phyloP scores from a whole-genome alignment of 768 basidiomycete species.

The Psilocybe tampanensis region DNA sequence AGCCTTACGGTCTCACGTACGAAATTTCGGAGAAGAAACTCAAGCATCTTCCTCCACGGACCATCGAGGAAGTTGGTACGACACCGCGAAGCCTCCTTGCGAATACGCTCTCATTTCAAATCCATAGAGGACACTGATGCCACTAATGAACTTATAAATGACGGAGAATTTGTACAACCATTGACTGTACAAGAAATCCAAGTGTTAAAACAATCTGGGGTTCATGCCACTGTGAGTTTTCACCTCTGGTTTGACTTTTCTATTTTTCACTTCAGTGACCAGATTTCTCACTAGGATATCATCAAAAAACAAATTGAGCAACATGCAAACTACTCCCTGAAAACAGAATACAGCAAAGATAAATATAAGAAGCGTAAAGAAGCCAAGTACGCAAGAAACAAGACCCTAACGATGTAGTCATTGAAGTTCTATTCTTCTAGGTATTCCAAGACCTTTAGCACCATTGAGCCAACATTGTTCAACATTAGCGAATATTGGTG shows the following conservation, averaged over 20 bases:
- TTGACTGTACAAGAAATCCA: conserved; percentile 85
- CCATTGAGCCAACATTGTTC: conserved; percentile 83
- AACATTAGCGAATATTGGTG: conserved; percentile 93
- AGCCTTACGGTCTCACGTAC: conserved; percentile 88
- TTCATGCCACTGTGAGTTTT: conserved; percentile 67
- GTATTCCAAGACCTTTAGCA: conserved; percentile 85
- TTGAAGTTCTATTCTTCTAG: conserved; percentile 39
- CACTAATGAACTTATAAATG: conserved; percentile 95
- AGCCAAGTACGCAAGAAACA: conserved; percentile 71
- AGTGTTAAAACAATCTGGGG: conserved; percentile 77
- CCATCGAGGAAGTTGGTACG: conserved; percentile 79
- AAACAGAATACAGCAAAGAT: conserved; percentile 98
- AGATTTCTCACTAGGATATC: conserved; percentile 67
- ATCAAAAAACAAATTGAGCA: conserved; percentile 93
- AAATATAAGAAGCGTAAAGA: conserved; percentile 97
- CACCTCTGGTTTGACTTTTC: conserved; percentile 8
- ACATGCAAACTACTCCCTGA: conserved; percentile 89
- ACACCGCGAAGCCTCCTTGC: background rate
- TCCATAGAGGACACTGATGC: conserved; percentile 90
- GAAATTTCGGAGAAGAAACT: conserved; percentile 80
- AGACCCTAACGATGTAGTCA: background rate
- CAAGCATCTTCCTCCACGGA: conserved; percentile 58
- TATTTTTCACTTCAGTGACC: conserved; percentile 19
- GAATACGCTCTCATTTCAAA: conserved; percentile 4
- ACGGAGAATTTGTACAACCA: conserved; percentile 82